Evolutionary conservation across 2,329 filamentous ascomycete species (phyloP).

Genomic region (Phoma herbarum): DNA sequence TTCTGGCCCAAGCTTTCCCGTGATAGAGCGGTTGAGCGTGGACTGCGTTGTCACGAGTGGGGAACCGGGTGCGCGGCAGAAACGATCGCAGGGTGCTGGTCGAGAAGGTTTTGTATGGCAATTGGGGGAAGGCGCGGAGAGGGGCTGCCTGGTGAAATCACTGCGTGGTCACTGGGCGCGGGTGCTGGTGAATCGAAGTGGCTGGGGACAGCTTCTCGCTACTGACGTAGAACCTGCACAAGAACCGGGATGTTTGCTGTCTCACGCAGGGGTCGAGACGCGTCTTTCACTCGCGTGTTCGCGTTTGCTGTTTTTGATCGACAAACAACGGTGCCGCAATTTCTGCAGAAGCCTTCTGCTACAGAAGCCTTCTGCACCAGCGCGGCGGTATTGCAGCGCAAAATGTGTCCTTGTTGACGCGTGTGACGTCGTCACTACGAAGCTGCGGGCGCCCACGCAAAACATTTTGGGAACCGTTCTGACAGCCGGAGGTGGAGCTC

Average conservation of each 20-base stretch:
- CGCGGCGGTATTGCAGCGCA: slow-evolving; percentile 2
- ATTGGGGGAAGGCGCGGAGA: slow-evolving; percentile 7
- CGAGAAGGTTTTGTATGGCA: slow-evolving; percentile 14
- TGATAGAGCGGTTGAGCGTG: not conserved
- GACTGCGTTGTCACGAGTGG: slow-evolving; percentile 1
- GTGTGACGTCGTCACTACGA: slow-evolving; percentile 9
- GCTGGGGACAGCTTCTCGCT: slow-evolving; percentile 23
- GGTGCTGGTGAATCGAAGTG: slow-evolving; percentile 17
- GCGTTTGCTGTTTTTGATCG: not conserved
- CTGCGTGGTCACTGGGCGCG: slow-evolving; percentile 3
- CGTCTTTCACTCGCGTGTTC: slow-evolving; percentile 17
- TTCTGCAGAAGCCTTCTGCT: not conserved
- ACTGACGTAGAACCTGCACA: not conserved
- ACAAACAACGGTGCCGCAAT: not conserved
- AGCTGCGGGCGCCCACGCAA: not conserved
- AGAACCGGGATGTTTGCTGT: slow-evolving; percentile 18
- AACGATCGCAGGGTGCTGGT: slow-evolving; percentile 13
- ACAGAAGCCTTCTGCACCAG: not conserved
- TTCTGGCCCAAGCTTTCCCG: slow-evolving; percentile 15
- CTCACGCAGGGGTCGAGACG: slow-evolving; percentile 20
- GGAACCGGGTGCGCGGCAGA: slow-evolving; percentile 12
- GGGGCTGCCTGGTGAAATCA: slow-evolving; percentile 15
- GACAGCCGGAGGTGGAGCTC: not conserved
- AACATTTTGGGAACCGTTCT: no score
- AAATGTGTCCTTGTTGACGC: not conserved